Evolutionary conservation across 2,329 filamentous ascomycete genomes (phyloP).

Genomic region (Blastomyces parvus): DNA sequence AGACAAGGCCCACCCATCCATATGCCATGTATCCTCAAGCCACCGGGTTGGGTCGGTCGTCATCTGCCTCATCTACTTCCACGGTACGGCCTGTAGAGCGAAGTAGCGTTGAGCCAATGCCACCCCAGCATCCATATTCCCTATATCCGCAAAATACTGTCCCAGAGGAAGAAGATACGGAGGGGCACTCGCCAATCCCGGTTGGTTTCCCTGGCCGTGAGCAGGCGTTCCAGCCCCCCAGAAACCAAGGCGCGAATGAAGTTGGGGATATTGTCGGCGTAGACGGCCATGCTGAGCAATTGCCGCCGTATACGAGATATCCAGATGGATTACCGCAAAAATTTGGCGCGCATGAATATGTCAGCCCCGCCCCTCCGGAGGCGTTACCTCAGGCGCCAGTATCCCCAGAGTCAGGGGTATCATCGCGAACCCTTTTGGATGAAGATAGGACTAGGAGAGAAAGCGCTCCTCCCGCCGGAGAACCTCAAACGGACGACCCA

Average conservation of each 20-base stretch:
- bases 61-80: conserved; percentile 62
- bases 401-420: conserved; percentile 24
- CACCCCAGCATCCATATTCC: conserved; percentile 73
- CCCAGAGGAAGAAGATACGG: conserved; percentile 45
- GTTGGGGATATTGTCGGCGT: conserved; percentile 77
- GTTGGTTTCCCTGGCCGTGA: conserved; percentile 65
- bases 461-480: conserved; percentile 6
- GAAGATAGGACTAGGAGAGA: conserved; percentile 15
- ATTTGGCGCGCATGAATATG: conserved; percentile 32
- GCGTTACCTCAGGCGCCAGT: conserved; percentile 16
- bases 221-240: conserved; percentile 58
- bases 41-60: conserved; percentile 46
- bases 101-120: conserved; percentile 51
- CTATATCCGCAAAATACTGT: conserved; percentile 77
- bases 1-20: conserved; percentile 67
- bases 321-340: conserved; percentile 63
- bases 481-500: conserved; percentile 16
- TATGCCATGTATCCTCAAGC: conserved; percentile 78
- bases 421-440: conserved; percentile 22
- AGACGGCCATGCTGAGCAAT: conserved; percentile 78
- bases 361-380: conserved; percentile 35
- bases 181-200: conserved; percentile 41
- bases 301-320: conserved; percentile 86
- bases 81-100: conserved; percentile 52
- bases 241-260: conserved; percentile 62